Evolutionary conservation across 345 rosid genomes (phyloP), one percentile per base, ranked within the genome.

Genomic region (Aurinia saxatilis): DNA sequence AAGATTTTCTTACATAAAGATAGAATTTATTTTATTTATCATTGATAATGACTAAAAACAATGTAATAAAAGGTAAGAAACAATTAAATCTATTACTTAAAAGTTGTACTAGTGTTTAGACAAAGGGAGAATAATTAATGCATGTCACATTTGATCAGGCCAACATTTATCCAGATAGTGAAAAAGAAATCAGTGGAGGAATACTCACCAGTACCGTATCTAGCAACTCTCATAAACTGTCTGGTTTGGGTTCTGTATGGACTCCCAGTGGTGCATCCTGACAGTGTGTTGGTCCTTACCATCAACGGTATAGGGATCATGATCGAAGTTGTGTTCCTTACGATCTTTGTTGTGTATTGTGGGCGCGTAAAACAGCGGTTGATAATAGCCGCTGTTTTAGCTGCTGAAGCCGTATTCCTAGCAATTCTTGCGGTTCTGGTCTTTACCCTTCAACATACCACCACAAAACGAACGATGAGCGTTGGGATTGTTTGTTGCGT

Each of bases 191-290:
- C 89, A 14, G 95, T 89, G 69, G 95, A 86, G 71, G 91, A 83
- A 17, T 92, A 74, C 77, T 88, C 95, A 14, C 67, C 91, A 5
- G 66, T 37, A 5, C 98, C 98, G 12, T 92, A 92, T 68, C 61
- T 92, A 2, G 93, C 91, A n/a, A 80, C 95, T 23, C 63, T 88
- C 10, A 71, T 82, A 59, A 92, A 92, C 78, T 89, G 96, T 76
- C 29, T 81, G 81, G 71, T 81, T 10, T 92, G 98, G 98, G 81
- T 84, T 7, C 50, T 92, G 49, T 92, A 86, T 12, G 98, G 98
- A 0, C 80, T 89, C 6, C 98, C 98, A 3, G 36, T 68, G 67
- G 93, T 92, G 42, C 87, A 74, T 67, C 89, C 96, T 0, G 3
- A 89, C 52, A 89, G 86, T 77, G 63, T 53, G 19, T 65, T 89